phyloP scores from a whole-genome alignment of 2,329 filamentous ascomycete species.

The Botryotinia globosa region DNA sequence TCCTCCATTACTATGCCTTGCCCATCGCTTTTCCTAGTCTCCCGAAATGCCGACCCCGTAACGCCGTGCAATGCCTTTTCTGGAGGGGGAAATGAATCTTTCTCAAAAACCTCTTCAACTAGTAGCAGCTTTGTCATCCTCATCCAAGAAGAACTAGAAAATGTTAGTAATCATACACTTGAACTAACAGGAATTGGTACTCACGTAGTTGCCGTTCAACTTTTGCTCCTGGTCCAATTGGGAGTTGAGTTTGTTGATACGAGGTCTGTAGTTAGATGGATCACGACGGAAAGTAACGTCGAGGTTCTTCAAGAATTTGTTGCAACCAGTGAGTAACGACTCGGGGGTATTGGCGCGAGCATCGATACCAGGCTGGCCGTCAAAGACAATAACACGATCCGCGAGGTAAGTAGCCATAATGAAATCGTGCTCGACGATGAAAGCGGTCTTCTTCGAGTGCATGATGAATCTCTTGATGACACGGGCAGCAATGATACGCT shows the following conservation, averaged over 20 bases:
- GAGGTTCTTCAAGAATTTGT: slow-evolving; percentile 91
- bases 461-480: slow-evolving; percentile 99
- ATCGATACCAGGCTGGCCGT: slow-evolving; percentile 85
- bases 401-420: slow-evolving; percentile 82
- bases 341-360: slow-evolving; percentile 87
- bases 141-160: slow-evolving; percentile 90
- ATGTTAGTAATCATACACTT: slow-evolving; percentile 23
- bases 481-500: slow-evolving; percentile 94
- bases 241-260: slow-evolving; percentile 96
- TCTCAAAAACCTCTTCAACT: slow-evolving; percentile 61
- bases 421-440: slow-evolving; percentile 99
- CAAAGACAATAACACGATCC: slow-evolving; percentile 97
- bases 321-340: slow-evolving; percentile 88
- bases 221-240: slow-evolving; percentile 99
- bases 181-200: slow-evolving; percentile 39
- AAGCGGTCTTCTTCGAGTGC: slow-evolving; percentile 99
- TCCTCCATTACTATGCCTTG: slow-evolving; percentile 46
- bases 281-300: slow-evolving; percentile 99
- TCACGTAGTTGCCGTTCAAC: slow-evolving; percentile 82
- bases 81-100: slow-evolving; percentile 40
- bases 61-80: slow-evolving; percentile 38
- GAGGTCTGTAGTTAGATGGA: slow-evolving; percentile 90
- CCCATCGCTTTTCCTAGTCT: slow-evolving; percentile 35
- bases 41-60: slow-evolving; percentile 35
- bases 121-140: slow-evolving; percentile 50